Evolutionary conservation across 2,329 filamentous ascomycete species (phyloP).

Genomic region (Pseudogymnoascus sp.): DNA sequence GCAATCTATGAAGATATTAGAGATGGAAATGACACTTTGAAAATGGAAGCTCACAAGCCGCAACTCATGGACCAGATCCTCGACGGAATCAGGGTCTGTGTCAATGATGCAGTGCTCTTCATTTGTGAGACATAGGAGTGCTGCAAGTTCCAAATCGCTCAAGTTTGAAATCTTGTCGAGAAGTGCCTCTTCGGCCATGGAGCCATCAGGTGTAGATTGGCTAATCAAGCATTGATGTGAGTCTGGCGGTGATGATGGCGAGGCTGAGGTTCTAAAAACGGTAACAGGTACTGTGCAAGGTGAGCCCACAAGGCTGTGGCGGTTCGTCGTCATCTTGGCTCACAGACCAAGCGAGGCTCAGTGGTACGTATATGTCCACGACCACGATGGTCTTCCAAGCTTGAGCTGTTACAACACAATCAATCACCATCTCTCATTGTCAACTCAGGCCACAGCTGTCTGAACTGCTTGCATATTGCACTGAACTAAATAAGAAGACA

Average conservation of each 20-base stretch:
- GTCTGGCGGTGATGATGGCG: background rate
- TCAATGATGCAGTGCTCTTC: slow-evolving; percentile 86
- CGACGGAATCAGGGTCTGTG: slow-evolving; percentile 53
- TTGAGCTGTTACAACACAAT: background rate
- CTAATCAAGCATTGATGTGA: slow-evolving; percentile 1
- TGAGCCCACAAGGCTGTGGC: background rate
- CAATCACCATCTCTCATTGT: slow-evolving; percentile 3
- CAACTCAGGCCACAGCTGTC: slow-evolving; percentile 1
- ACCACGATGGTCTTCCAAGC: background rate
- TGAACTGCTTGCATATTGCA: background rate
- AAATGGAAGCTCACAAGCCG: slow-evolving; percentile 46
- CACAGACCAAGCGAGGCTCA: slow-evolving; percentile 7
- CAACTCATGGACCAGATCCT: slow-evolving; percentile 67
- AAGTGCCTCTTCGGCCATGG: slow-evolving; percentile 56
- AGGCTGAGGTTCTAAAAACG: slow-evolving; percentile 2
- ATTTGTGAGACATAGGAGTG: slow-evolving; percentile 71
- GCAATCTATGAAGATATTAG: slow-evolving; percentile 46
- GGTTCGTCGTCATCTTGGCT: background rate
- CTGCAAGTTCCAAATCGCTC: slow-evolving; percentile 80
- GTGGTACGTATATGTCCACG: slow-evolving; percentile 7
- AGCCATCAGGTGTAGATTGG: slow-evolving; percentile 14
- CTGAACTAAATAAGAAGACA: background rate
- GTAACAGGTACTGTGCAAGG: background rate
- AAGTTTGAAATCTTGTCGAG: slow-evolving; percentile 66
- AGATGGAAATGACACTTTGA: background rate